Evolutionary conservation across 345 rosid species (phyloP).

Genomic region (Aegle marmelos): DNA sequence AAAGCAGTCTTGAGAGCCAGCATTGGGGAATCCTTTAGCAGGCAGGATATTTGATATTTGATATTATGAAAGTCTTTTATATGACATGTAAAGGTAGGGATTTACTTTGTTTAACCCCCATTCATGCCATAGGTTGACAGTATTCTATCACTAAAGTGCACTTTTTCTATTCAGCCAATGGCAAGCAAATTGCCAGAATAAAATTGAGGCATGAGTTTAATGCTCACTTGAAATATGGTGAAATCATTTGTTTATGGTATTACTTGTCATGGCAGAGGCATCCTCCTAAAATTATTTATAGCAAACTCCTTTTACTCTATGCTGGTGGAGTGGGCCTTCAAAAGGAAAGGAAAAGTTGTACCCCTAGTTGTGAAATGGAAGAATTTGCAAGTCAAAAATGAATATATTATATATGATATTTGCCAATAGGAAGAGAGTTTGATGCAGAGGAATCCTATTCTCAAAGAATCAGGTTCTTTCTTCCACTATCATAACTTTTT

Average conservation of each 20-base stretch:
- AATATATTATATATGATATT: slow-evolving; percentile 11
- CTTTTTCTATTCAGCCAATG: not conserved
- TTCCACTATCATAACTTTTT: slow-evolving; percentile 35
- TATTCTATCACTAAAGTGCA: not conserved
- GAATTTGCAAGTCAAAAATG: slow-evolving; percentile 19
- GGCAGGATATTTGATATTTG: not conserved
- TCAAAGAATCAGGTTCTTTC: slow-evolving; percentile 57
- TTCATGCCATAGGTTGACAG: not conserved
- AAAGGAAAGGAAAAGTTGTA: slow-evolving; percentile 11
- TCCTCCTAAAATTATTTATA: not conserved
- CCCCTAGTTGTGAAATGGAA: slow-evolving; percentile 6
- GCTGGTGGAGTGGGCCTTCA: slow-evolving; percentile 2
- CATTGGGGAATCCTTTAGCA: not conserved
- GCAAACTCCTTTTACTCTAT: not conserved
- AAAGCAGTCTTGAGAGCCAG: slow-evolving; percentile 1
- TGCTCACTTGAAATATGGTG: not conserved
- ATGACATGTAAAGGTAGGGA: not conserved
- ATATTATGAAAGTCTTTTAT: not conserved
- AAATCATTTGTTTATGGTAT: not conserved
- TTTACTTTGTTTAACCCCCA: not conserved
- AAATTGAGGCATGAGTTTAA: not conserved
- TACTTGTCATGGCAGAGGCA: not conserved
- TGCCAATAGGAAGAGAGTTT: slow-evolving; percentile 43
- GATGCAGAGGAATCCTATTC: slow-evolving; percentile 61
- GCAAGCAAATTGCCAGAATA: not conserved